A percentile compares a stretch with the other conserved stretches of the same genome.
Conservation (phyloP, 2,329 filamentous ascomycete genomes). For the Exutisphaerella laricina region DNA sequence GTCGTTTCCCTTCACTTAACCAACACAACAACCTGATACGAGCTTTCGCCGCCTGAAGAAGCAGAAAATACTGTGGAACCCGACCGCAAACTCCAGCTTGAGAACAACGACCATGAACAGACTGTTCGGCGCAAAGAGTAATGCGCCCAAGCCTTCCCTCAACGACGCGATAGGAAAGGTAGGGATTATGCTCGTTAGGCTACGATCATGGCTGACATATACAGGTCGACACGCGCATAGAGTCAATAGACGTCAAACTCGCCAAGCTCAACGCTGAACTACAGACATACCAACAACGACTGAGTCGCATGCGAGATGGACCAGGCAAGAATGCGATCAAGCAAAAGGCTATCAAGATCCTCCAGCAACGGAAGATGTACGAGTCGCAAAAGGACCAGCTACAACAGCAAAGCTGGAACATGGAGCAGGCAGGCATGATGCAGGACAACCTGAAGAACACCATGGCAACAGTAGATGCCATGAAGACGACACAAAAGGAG, state of each 20-base stretch:
- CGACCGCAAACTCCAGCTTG: slow-evolving; percentile 10
- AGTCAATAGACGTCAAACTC: slow-evolving; percentile 89
- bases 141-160: slow-evolving; percentile 84
- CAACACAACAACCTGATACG: not conserved
- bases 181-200: slow-evolving; percentile 16
- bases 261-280: slow-evolving; percentile 89
- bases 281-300: slow-evolving; percentile 76
- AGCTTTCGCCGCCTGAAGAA: not conserved
- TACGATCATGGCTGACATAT: slow-evolving; percentile 30
- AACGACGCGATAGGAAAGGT: slow-evolving; percentile 77
- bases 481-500: slow-evolving; percentile 94
- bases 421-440: slow-evolving; percentile 98
- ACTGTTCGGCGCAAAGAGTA: slow-evolving; percentile 83
- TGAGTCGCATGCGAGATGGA: slow-evolving; percentile 89
- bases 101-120: slow-evolving; percentile 97
- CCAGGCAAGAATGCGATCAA: slow-evolving; percentile 90
- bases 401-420: slow-evolving; percentile 93
- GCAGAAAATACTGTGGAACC: not conserved
- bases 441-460: slow-evolving; percentile 98
- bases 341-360: slow-evolving; percentile 87
- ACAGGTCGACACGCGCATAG: slow-evolving; percentile 72
- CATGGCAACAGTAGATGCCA: slow-evolving; percentile 95
- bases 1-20: not conserved
- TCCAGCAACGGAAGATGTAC: slow-evolving; percentile 90
- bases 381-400: slow-evolving; percentile 91